Evolutionary conservation across 495 filamentous ascomycete genomes (phyloP).

Genomic region (Penicillium roqueforti): DNA sequence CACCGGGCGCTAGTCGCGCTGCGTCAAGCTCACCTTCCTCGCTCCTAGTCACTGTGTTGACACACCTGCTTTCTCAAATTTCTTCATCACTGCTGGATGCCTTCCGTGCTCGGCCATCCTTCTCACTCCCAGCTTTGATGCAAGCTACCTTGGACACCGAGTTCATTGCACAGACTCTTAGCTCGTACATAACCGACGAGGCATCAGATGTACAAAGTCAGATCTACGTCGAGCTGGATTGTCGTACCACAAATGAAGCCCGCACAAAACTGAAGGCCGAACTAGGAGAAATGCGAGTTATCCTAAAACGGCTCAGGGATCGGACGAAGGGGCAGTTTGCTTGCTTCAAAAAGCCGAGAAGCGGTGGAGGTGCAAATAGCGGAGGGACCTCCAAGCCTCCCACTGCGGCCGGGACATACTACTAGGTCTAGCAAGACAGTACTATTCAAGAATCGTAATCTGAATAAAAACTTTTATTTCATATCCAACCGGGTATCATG

Average conservation of each 20-base stretch:
- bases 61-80: slow-evolving; percentile 72
- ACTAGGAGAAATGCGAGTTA: slow-evolving; percentile 79
- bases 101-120: slow-evolving; percentile 62
- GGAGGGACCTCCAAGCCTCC: slow-evolving; percentile 21
- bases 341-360: slow-evolving; percentile 60
- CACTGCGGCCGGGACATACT: slow-evolving; percentile 2
- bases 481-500: slow-evolving; percentile 24
- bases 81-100: slow-evolving; percentile 65
- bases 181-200: slow-evolving; percentile 78
- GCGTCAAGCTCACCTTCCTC: slow-evolving; percentile 45
- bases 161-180: slow-evolving; percentile 90
- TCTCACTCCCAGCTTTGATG: slow-evolving; percentile 78
- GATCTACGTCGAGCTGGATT: slow-evolving; percentile 86
- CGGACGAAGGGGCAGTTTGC: slow-evolving; percentile 81
- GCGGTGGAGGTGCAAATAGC: slow-evolving; percentile 9
- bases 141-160: slow-evolving; percentile 96
- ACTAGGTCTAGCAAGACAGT: slow-evolving; percentile 2
- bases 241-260: slow-evolving; percentile 80
- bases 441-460: not conserved
- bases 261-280: slow-evolving; percentile 74
- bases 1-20: slow-evolving; percentile 25
- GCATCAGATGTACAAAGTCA: slow-evolving; percentile 73
- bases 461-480: slow-evolving; percentile 9
- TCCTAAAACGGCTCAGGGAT: slow-evolving; percentile 78
- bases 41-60: slow-evolving; percentile 70